phyloP scores from a whole-genome alignment of 371 early-diverging fungal genomes.

The Rhizopus sp. region DNA sequence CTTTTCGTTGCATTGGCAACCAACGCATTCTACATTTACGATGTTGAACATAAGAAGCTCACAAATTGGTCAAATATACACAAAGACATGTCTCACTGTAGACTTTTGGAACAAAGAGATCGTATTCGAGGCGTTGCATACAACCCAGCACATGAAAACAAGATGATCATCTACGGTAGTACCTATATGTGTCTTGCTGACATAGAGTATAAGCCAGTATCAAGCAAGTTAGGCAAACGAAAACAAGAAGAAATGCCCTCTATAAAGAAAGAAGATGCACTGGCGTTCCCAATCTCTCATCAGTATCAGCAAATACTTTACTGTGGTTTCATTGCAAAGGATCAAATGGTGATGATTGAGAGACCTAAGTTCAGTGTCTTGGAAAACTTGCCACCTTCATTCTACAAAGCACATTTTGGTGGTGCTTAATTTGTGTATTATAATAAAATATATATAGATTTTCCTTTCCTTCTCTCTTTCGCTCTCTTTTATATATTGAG shows the following conservation, averaged over 20 bases:
- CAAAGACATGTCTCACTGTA: conserved; percentile 47
- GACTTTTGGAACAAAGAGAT: conserved; percentile 64
- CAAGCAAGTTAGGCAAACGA: conserved; percentile 26
- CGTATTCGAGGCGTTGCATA: conserved; percentile 74
- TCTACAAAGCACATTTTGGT: conserved; percentile 83
- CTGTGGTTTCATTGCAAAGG: conserved; percentile 66
- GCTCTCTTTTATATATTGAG: not conserved
- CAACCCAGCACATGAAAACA: conserved; percentile 64
- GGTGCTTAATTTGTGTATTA: conserved; percentile 37
- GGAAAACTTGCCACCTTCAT: conserved; percentile 79
- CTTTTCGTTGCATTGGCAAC: conserved; percentile 67
- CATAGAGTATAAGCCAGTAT: conserved; percentile 50
- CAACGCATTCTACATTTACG: conserved; percentile 79
- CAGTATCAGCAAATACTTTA: conserved; percentile 84
- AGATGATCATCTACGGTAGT: conserved; percentile 71
- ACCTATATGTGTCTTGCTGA: conserved; percentile 77
- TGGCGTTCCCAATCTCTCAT: conserved; percentile 68
- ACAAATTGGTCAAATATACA: conserved; percentile 82
- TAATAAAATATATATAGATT: conserved; percentile 8
- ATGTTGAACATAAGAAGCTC: conserved; percentile 66
- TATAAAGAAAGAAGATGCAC: conserved; percentile 33
- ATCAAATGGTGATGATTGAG: conserved; percentile 84
- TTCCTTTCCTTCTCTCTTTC: not conserved
- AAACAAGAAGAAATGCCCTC: conserved; percentile 33
- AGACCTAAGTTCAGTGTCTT: conserved; percentile 80